These are phyloP conservation scores for Schoenoplectus triqueter DNA, from an alignment of 202 grass and related monocot genomes.

Conservation along the genomic window DNA sequence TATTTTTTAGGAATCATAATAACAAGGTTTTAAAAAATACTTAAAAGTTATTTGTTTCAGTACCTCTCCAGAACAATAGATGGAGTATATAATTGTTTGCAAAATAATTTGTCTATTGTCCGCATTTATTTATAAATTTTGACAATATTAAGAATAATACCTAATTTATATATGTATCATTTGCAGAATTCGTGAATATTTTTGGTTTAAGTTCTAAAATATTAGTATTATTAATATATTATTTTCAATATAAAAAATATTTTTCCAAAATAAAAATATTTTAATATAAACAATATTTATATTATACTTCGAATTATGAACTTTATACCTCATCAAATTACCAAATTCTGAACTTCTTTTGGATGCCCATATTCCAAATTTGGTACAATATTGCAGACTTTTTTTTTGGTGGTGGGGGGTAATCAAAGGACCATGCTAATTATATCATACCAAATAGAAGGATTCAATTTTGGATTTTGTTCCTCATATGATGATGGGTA, in stretches of 20 bases:
- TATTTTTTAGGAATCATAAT: background rate
- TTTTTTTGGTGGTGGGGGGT: background rate
- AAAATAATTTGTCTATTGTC: background rate
- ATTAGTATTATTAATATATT: background rate
- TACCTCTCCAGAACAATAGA: background rate
- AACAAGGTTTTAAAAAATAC: background rate
- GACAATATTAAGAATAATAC: background rate
- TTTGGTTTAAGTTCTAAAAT: background rate
- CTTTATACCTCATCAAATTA: background rate
- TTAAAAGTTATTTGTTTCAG: background rate
- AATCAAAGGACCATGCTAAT: background rate
- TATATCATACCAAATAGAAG: constrained; percentile 7
- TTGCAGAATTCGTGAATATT: background rate
- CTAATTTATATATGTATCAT: background rate
- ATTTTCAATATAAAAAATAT: background rate
- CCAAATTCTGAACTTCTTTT: background rate
- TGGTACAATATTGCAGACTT: background rate
- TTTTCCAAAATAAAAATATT: background rate
- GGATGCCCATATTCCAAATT: background rate
- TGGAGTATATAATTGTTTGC: background rate
- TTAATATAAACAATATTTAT: background rate
- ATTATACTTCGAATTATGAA: background rate
- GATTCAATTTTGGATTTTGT: background rate
- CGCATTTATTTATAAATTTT: background rate
- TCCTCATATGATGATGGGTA: background rate